Evolutionary conservation across 768 basidiomycete species (phyloP).

Genomic region (Xerocomellus chrysenteron): DNA sequence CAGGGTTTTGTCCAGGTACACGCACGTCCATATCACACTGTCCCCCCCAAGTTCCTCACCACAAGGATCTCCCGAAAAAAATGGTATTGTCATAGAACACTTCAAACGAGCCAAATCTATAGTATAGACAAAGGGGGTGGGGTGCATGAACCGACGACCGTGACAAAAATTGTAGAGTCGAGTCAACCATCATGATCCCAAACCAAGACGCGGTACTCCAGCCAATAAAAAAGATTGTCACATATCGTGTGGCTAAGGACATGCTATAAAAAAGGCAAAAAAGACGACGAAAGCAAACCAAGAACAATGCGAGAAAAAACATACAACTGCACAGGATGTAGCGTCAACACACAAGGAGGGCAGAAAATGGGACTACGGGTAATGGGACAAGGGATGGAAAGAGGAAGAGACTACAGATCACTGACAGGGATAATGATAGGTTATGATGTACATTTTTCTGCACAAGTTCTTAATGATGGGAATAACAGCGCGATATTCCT

Average conservation of each 20-base stretch:
- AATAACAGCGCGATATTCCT: slow-evolving; percentile 15
- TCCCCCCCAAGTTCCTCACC: too few species aligned
- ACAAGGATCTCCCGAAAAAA: not conserved
- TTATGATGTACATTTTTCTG: slow-evolving; percentile 35
- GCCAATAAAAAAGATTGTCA: slow-evolving; percentile 13
- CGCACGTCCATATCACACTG: too few species aligned
- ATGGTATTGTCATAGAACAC: slow-evolving; percentile 5
- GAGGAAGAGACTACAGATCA: slow-evolving; percentile 25
- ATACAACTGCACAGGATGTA: slow-evolving; percentile 23
- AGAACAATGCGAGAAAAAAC: slow-evolving; percentile 17
- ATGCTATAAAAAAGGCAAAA: slow-evolving; percentile 7
- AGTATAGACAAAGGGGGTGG: slow-evolving; percentile 7
- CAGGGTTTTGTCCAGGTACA: too few species aligned
- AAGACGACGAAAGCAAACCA: slow-evolving; percentile 24
- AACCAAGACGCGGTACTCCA: slow-evolving; percentile 12
- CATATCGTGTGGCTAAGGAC: slow-evolving; percentile 8
- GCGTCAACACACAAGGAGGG: slow-evolving; percentile 7
- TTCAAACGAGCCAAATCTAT: slow-evolving; percentile 17
- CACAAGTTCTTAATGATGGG: slow-evolving; percentile 14
- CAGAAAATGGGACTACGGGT: slow-evolving; percentile 14
- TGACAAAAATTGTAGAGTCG: slow-evolving; percentile 1
- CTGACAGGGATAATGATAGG: slow-evolving; percentile 35
- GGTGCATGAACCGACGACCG: slow-evolving; percentile 7
- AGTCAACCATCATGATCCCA: not conserved
- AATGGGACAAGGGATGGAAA: slow-evolving; percentile 8